Evolutionary conservation across 2,329 filamentous ascomycete species (phyloP).

Genomic region (Pochonia chlamydosporia): DNA sequence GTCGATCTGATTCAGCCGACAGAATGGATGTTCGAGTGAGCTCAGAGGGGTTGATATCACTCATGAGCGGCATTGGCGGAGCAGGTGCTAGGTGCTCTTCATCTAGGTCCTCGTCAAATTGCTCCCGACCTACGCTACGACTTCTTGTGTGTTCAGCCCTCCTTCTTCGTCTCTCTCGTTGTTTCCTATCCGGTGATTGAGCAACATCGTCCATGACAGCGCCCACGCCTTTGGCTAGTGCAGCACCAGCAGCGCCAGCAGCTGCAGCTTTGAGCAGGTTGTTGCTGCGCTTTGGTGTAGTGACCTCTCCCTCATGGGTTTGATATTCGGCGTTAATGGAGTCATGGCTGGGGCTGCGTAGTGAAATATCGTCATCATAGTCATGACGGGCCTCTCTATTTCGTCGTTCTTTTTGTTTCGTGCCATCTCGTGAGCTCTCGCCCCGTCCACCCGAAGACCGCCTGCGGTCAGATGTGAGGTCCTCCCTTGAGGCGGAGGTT

Average conservation of each 20-base stretch:
- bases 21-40: slow-evolving; percentile 82
- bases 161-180: slow-evolving; percentile 44
- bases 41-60: slow-evolving; percentile 80
- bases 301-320: slow-evolving; percentile 29
- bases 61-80: slow-evolving; percentile 83
- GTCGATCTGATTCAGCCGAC: slow-evolving; percentile 71
- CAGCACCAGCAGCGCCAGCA: slow-evolving; percentile 37
- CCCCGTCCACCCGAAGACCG: slow-evolving; percentile 53
- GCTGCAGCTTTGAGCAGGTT: slow-evolving; percentile 40
- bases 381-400: slow-evolving; percentile 51
- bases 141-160: slow-evolving; percentile 43
- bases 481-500: slow-evolving; percentile 49
- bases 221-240: slow-evolving; percentile 25
- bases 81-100: slow-evolving; percentile 45
- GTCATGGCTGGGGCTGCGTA: slow-evolving; percentile 41
- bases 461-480: slow-evolving; percentile 53
- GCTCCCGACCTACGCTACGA: slow-evolving; percentile 37
- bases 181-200: slow-evolving; percentile 44
- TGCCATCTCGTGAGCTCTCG: slow-evolving; percentile 47
- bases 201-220: slow-evolving; percentile 32
- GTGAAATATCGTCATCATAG: slow-evolving; percentile 44
- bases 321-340: slow-evolving; percentile 34
- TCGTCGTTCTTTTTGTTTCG: slow-evolving; percentile 37
- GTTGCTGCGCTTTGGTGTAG: slow-evolving; percentile 39
- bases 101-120: slow-evolving; percentile 44